Percentiles rank a stretch among this genome's conserved stretches.
Conservation (phyloP, 1,284 basidiomycete genomes). For the Boletus mariae region DNA sequence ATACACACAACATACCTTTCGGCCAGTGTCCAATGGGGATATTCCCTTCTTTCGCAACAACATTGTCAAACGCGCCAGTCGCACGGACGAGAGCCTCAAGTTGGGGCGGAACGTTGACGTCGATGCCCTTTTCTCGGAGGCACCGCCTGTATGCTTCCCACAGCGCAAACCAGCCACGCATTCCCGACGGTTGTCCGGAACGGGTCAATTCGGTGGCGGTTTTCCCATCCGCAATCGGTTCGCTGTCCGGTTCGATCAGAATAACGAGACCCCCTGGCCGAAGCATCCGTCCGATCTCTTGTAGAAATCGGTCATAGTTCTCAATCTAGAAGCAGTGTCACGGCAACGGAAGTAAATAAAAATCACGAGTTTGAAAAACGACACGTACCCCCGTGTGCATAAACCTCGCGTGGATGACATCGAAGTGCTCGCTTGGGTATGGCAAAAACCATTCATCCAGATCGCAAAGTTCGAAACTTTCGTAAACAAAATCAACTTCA, state of each 20-base stretch:
- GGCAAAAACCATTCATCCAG: slow-evolving; percentile 55
- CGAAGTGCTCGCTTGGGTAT: slow-evolving; percentile 58
- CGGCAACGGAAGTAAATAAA: background rate
- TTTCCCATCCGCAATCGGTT: slow-evolving; percentile 46
- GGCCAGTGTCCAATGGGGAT: slow-evolving; percentile 62
- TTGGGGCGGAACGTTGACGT: slow-evolving; percentile 52
- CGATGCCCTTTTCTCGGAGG: slow-evolving; percentile 48
- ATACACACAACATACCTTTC: slow-evolving; percentile 36
- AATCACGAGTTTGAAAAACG: background rate
- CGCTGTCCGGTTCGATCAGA: slow-evolving; percentile 55
- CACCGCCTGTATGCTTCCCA: slow-evolving; percentile 58
- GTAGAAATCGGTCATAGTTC: slow-evolving; percentile 55
- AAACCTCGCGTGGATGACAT: slow-evolving; percentile 63
- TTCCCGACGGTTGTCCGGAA: slow-evolving; percentile 38
- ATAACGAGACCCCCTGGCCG: slow-evolving; percentile 68
- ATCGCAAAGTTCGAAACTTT: slow-evolving; percentile 66
- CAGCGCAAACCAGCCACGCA: slow-evolving; percentile 55
- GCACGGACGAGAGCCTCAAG: slow-evolving; percentile 44
- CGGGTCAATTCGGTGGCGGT: slow-evolving; percentile 35
- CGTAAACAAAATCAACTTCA: slow-evolving; percentile 3
- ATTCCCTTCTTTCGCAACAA: slow-evolving; percentile 48
- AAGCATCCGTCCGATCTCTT: slow-evolving; percentile 58
- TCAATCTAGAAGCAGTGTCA: slow-evolving; percentile 43
- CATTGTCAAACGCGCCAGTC: slow-evolving; percentile 47
- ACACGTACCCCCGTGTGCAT: slow-evolving; percentile 53